phyloP scores from a whole-genome alignment of 2,329 filamentous ascomycete genomes.

The Diaporthe sp. region DNA sequence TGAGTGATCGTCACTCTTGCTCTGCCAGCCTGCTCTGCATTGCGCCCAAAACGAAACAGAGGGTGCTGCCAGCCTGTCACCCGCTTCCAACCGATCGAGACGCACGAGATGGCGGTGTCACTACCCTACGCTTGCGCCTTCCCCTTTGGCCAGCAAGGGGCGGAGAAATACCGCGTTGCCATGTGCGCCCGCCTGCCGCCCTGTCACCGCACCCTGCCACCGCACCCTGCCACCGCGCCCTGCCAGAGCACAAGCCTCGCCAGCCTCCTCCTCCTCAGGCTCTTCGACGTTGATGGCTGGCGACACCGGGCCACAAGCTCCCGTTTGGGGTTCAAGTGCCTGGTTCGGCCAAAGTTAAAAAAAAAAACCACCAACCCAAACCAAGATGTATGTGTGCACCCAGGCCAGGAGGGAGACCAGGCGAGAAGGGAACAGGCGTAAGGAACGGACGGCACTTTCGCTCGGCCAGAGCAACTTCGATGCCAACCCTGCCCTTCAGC shows the following conservation, averaged over 20 bases:
- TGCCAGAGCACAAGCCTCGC: neutral
- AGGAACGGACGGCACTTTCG: slow-evolving; percentile 10
- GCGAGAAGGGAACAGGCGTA: neutral
- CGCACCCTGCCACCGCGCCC: neutral
- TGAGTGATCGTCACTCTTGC: neutral
- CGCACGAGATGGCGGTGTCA: slow-evolving; percentile 12
- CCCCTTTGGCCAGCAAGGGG: neutral
- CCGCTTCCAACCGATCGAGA: neutral
- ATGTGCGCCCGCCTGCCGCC: neutral
- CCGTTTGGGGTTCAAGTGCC: neutral
- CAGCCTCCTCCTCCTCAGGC: neutral
- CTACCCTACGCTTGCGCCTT: slow-evolving; percentile 1
- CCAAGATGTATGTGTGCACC: neutral
- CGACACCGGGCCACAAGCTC: neutral
- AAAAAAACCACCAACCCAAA: too few relatives aligned
- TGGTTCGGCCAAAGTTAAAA: slow-evolving; percentile 8
- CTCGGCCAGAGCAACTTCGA: neutral
- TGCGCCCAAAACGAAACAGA: neutral
- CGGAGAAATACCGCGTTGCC: slow-evolving; percentile 2
- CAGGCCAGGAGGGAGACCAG: neutral
- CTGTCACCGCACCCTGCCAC: too few relatives aligned
- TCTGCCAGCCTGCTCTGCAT: neutral
- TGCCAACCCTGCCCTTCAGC: neutral
- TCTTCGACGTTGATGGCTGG: neutral
- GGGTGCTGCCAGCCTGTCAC: neutral